Evolutionary conservation across 2,329 filamentous ascomycete species (phyloP).

Genomic region (Fusarium austroafricanum): DNA sequence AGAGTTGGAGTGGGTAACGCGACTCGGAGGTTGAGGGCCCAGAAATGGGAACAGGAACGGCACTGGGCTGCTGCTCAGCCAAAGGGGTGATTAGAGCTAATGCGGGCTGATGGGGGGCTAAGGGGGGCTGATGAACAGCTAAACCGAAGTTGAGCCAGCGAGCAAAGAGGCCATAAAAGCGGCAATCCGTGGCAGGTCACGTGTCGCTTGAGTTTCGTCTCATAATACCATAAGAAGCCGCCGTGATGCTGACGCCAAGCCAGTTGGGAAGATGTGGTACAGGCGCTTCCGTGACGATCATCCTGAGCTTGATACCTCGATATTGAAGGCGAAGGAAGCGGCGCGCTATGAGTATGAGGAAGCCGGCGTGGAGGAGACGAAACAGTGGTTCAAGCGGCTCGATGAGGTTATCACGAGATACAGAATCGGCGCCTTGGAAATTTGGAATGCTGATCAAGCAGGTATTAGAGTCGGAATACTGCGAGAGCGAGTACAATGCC

Average conservation of each 20-base stretch:
- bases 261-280: not conserved
- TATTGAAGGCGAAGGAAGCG: conserved; percentile 1
- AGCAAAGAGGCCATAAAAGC: too few species aligned
- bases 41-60: too few species aligned
- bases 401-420: not conserved
- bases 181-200: too few species aligned
- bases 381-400: not conserved
- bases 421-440: not conserved
- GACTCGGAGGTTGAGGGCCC: too few species aligned
- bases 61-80: too few species aligned
- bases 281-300: not conserved
- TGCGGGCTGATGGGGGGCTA: too few species aligned
- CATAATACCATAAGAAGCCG: too few species aligned
- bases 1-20: too few species aligned
- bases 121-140: too few species aligned
- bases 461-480: not conserved
- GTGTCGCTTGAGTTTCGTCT: too few species aligned
- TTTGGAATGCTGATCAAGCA: not conserved
- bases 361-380: not conserved
- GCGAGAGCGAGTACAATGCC: not conserved
- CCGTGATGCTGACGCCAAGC: not conserved
- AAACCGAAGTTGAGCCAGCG: too few species aligned
- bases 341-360: not conserved
- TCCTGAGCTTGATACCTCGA: conserved; percentile 9
- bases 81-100: too few species aligned